Conservation (phyloP, 2,329 filamentous ascomycete species). For the Aspergillus persii region DNA sequence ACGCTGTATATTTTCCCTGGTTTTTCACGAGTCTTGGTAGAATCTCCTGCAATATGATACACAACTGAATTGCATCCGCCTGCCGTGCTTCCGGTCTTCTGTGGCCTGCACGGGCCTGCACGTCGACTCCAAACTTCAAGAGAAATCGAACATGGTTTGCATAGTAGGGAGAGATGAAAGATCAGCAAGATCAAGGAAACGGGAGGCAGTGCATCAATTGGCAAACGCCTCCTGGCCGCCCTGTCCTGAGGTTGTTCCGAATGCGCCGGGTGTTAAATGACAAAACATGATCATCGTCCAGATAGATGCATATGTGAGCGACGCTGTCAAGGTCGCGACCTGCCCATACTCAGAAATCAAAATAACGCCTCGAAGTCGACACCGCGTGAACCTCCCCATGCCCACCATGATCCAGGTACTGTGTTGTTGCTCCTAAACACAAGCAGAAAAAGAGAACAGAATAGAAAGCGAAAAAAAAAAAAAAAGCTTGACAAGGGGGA, state of each 20-base stretch:
- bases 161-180: not conserved
- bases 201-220: not conserved
- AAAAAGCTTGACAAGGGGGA: constrained; percentile 20
- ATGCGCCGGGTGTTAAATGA: not conserved
- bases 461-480: constrained; percentile 6
- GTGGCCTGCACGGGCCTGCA: not conserved
- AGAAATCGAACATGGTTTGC: not conserved
- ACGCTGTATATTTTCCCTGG: not conserved
- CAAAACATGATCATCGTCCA: constrained; percentile 15
- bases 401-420: constrained; percentile 16
- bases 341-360: constrained; percentile 11
- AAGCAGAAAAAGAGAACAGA: constrained; percentile 15
- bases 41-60: not conserved
- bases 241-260: not conserved
- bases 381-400: constrained; percentile 17
- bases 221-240: not conserved
- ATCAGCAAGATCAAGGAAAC: not conserved
- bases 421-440: constrained; percentile 7
- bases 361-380: constrained; percentile 15
- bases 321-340: constrained; percentile 14
- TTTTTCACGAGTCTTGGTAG: not conserved
- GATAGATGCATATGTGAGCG: constrained; percentile 7
- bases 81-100: not conserved
- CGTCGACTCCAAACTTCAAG: not conserved
- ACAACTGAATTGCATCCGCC: not conserved